These are phyloP conservation scores for Aspergillus hortae DNA, from an alignment of 2,329 filamentous ascomycete species.

Conservation along the genomic window DNA sequence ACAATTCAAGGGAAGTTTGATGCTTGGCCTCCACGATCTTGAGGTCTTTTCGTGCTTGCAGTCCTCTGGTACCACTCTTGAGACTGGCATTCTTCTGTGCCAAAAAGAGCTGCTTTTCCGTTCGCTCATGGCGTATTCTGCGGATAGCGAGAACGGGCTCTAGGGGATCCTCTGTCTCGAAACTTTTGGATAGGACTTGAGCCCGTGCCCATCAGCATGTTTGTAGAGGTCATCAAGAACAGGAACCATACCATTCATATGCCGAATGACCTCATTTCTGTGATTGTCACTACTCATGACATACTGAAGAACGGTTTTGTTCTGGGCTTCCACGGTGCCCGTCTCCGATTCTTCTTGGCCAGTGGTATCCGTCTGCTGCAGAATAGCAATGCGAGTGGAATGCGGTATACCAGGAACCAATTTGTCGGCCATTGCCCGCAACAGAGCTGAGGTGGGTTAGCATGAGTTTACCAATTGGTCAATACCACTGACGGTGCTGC, in stretches of 20 bases:
- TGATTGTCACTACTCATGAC: constrained; percentile 55
- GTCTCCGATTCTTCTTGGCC: constrained; percentile 16
- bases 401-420: constrained; percentile 73
- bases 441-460: constrained; percentile 50
- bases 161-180: constrained; percentile 57
- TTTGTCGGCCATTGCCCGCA: constrained; percentile 73
- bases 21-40: constrained; percentile 66
- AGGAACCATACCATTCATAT: constrained; percentile 54
- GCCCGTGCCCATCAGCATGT: not conserved
- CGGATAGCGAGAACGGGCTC: constrained; percentile 60
- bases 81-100: constrained; percentile 70
- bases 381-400: constrained; percentile 60
- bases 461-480: not conserved
- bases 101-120: constrained; percentile 62
- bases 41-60: constrained; percentile 72
- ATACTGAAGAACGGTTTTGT: constrained; percentile 60
- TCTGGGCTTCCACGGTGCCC: constrained; percentile 13
- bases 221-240: not conserved
- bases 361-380: constrained; percentile 62
- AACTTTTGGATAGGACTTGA: constrained; percentile 55
- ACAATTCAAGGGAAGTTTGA: constrained; percentile 55
- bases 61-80: constrained; percentile 70
- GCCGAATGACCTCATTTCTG: constrained; percentile 55
- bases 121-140: constrained; percentile 58
- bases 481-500: not conserved